phyloP scores from a whole-genome alignment of 2,329 filamentous ascomycete genomes.

The Nectriaceae sp. region DNA sequence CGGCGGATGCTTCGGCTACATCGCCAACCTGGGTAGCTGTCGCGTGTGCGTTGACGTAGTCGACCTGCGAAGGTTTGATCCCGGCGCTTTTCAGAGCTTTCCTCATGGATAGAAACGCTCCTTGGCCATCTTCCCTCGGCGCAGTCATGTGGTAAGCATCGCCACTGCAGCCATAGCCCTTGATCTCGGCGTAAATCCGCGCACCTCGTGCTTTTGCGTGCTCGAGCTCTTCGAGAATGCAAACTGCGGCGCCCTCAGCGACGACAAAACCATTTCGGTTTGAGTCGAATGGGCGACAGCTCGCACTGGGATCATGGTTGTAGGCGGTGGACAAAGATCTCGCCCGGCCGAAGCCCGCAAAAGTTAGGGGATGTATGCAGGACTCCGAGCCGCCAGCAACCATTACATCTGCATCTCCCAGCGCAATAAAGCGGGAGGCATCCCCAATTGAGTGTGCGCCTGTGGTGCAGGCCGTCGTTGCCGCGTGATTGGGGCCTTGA shows the following conservation, averaged over 20 bases:
- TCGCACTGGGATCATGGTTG: constrained; percentile 69
- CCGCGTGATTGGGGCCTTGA: constrained; percentile 87
- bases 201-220: constrained; percentile 82
- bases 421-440: constrained; percentile 87
- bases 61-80: constrained; percentile 69
- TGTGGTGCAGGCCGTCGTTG: constrained; percentile 93
- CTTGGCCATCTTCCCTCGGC: constrained; percentile 78
- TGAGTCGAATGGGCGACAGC: constrained; percentile 86
- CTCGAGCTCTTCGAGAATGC: constrained; percentile 86
- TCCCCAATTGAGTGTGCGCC: constrained; percentile 94
- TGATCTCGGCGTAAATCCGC: constrained; percentile 83
- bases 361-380: constrained; percentile 90
- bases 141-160: constrained; percentile 95
- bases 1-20: constrained; percentile 82
- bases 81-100: constrained; percentile 74
- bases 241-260: constrained; percentile 84
- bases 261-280: constrained; percentile 86
- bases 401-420: constrained; percentile 93
- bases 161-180: constrained; percentile 85
- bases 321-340: constrained; percentile 81
- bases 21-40: constrained; percentile 88
- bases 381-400: constrained; percentile 93
- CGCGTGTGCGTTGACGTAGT: constrained; percentile 95
- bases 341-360: constrained; percentile 87
- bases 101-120: constrained; percentile 83